Evolutionary conservation across 768 basidiomycete species (phyloP), one percentile per base, ranked within the genome.

Genomic region (Cyclocybe aegerita): DNA sequence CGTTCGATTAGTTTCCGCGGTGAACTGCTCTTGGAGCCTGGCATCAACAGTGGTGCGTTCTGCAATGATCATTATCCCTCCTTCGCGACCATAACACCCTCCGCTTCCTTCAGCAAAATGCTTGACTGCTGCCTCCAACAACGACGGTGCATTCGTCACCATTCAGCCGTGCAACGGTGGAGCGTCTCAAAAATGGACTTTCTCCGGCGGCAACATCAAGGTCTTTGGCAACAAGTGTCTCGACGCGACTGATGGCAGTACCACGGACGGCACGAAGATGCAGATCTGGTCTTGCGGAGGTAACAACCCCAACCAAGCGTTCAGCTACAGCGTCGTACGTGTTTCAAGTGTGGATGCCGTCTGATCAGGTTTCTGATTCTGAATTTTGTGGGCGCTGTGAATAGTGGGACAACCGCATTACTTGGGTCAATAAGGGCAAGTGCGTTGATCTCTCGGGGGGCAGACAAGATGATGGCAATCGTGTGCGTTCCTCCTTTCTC

Each of bases 281-380:
- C 79, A 82, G 53, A 75, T 82, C 39, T 80, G 72, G 74, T 75
- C 71, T n/a, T 81, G 81, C 16, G 30, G 38, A 2, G 39, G 54
- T 12, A 68, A 65, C 32, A 75, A 73, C 46, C 48, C 63, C 0
- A 79, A 79, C 56, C 79, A 82, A 57, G 64, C 71, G 49, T 81
- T 70, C 58, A 70, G 57, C 29, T 80, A 80, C 59, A 74, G 43
- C 32, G 68, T 57, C 8, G 30, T 37, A 31, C 17, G 43, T 17
- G n/a, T 48, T 16, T 17, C 1, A 12, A 9, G 31, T 37, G 1
- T 46, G 35, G 14, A n/a, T 9, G n/a, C 9, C 45, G 6, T 1
- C 9, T 42, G 10, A 23, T 29, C 23, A 33, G 43, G 16, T 16
- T 12, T 45, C 4, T 15, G 17, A 36, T 36, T 33, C 29, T 10